Percentiles rank a stretch among this genome's conserved stretches.
These are phyloP conservation scores for Daldinia bambusicola DNA, from an alignment of 495 filamentous ascomycete genomes.

Conservation along the genomic window DNA sequence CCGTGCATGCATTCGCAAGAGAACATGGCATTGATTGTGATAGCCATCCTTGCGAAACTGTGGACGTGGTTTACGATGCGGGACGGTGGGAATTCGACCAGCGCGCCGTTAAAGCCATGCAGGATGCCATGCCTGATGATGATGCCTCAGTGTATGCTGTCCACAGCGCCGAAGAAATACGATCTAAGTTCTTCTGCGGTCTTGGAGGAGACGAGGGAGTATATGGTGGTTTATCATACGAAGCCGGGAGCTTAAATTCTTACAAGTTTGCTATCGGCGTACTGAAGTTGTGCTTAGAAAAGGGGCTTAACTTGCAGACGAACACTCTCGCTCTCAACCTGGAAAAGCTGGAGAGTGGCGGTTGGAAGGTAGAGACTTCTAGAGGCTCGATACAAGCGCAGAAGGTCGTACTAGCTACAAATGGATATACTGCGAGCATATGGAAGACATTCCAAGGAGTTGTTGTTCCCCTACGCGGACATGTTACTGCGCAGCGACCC, in stretches of 20 bases:
- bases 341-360: constrained; percentile 40
- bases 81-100: constrained; percentile 56
- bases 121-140: constrained; percentile 56
- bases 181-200: constrained; percentile 57
- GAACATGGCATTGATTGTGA: constrained; percentile 65
- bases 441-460: constrained; percentile 65
- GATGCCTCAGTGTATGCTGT: constrained; percentile 60
- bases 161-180: constrained; percentile 57
- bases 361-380: constrained; percentile 63
- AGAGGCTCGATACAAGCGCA: constrained; percentile 64
- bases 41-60: constrained; percentile 60
- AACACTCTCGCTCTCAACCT: constrained; percentile 65
- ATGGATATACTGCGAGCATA: constrained; percentile 73
- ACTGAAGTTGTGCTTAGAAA: constrained; percentile 61
- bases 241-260: constrained; percentile 70
- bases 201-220: constrained; percentile 50
- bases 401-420: constrained; percentile 74
- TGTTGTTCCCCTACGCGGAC: constrained; percentile 75
- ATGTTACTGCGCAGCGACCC: constrained; percentile 70
- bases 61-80: constrained; percentile 67
- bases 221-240: constrained; percentile 65
- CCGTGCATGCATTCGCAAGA: constrained; percentile 63
- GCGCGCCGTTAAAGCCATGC: constrained; percentile 58
- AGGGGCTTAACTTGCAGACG: constrained; percentile 70
- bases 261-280: constrained; percentile 73